Conservation (phyloP, 345 rosid genomes). For the Zanthoxylum bungeanum region DNA sequence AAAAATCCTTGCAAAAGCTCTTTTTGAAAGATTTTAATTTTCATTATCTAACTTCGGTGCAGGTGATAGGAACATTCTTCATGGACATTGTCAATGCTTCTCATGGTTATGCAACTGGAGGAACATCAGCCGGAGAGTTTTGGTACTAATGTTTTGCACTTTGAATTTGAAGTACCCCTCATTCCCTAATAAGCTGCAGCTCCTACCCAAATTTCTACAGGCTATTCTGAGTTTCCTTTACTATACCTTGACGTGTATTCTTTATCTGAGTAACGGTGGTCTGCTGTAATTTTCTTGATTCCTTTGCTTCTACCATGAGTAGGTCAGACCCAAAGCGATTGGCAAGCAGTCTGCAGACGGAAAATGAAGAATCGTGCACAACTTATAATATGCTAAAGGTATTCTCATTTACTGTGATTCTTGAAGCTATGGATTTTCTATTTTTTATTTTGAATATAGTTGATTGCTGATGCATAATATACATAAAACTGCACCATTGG, state of each 20-base stretch:
- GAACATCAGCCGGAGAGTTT: conserved; percentile 75
- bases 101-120: conserved; percentile 91
- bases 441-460: neutral
- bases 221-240: neutral
- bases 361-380: conserved; percentile 93
- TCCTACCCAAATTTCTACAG: neutral
- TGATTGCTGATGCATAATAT: neutral
- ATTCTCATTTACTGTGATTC: neutral
- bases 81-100: conserved; percentile 85
- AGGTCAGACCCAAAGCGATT: conserved; percentile 87
- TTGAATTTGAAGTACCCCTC: neutral
- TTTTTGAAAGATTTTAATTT: neutral
- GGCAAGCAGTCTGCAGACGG: conserved; percentile 51
- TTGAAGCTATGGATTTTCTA: neutral
- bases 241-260: neutral
- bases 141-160: conserved; percentile 49
- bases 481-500: neutral
- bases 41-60: conserved; percentile 21
- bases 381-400: conserved; percentile 98
- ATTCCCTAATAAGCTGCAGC: conserved; percentile 6
- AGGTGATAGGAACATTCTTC: conserved; percentile 73
- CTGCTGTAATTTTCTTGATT: neutral
- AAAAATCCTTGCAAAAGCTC: neutral
- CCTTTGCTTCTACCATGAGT: conserved; percentile 19
- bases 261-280: neutral